Conservation (phyloP, 306 rosid genomes). For the Potentilla sterilis region DNA sequence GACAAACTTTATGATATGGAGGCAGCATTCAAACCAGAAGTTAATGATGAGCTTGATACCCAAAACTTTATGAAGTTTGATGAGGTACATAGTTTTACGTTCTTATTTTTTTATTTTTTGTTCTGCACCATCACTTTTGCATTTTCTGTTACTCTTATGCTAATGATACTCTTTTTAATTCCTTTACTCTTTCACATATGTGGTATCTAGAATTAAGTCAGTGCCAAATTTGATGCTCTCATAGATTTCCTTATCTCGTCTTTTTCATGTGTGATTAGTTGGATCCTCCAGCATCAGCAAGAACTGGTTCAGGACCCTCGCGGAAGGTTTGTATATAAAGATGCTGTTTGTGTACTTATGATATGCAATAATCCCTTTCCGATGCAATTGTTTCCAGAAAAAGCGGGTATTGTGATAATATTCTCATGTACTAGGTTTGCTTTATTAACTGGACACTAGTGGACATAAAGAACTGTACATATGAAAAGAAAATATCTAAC, state of each 20-base stretch:
- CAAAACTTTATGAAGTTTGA: slow-evolving; percentile 99
- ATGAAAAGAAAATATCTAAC: background rate
- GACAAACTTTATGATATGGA: slow-evolving; percentile 92
- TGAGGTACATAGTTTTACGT: slow-evolving; percentile 52
- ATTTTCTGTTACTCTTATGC: background rate
- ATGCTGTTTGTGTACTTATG: slow-evolving; percentile 13
- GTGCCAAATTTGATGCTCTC: slow-evolving; percentile 1
- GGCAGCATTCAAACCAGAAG: slow-evolving; percentile 95
- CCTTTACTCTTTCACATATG: background rate
- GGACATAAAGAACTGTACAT: background rate
- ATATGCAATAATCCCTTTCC: background rate
- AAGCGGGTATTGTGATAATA: background rate
- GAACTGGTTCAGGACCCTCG: slow-evolving; percentile 80
- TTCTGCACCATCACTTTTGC: background rate
- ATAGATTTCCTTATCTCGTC: slow-evolving; percentile 15
- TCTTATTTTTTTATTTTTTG: background rate
- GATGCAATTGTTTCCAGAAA: background rate
- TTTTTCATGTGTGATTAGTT: slow-evolving; percentile 47
- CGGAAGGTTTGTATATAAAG: slow-evolving; percentile 66
- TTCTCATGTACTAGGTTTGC: background rate
- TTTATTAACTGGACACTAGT: background rate
- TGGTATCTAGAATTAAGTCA: background rate
- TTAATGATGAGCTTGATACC: slow-evolving; percentile 95
- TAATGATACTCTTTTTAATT: background rate
- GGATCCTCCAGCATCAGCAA: slow-evolving; percentile 74